Evolutionary conservation across 805 yeast species (phyloP).

Genomic region (Kazachstania psychrophila): DNA sequence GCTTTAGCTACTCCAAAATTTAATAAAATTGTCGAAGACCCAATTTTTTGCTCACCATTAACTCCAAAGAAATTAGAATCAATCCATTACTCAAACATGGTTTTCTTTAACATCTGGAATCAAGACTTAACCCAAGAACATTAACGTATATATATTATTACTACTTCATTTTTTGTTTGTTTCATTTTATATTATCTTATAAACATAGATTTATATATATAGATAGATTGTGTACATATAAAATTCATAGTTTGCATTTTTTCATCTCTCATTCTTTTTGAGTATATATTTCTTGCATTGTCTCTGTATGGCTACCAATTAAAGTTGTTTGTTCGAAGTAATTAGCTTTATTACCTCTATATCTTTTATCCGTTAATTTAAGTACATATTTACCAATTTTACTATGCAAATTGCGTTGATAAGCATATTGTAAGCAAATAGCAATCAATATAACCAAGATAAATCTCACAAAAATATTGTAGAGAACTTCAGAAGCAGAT

Average conservation of each 20-base stretch:
- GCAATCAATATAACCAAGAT: conserved; percentile 18
- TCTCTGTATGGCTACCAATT: conserved; percentile 4
- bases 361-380: conserved; percentile 1
- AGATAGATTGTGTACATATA: too few species aligned
- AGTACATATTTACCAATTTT: conserved; percentile 9
- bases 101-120: conserved; percentile 2
- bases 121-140: too few species aligned
- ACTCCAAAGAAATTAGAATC: conserved; percentile 3
- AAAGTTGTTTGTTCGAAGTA: conserved; percentile 8
- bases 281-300: too few species aligned
- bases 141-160: too few species aligned
- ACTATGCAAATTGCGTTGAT: conserved; percentile 17
- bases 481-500: conserved; percentile 14
- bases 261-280: too few species aligned
- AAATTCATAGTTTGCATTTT: too few species aligned
- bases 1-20: conserved; percentile 9
- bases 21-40: conserved; percentile 2
- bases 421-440: conserved; percentile 13
- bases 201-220: too few species aligned
- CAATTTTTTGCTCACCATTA: neutral
- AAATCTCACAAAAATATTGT: conserved; percentile 14
- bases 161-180: too few species aligned
- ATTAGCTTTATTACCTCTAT: neutral
- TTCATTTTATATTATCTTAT: too few species aligned
- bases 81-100: conserved; percentile 1